Evolutionary conservation across 139 green algal species (phyloP), one percentile per base, ranked within the genome.

Genomic region (Penium margaritaceum): DNA sequence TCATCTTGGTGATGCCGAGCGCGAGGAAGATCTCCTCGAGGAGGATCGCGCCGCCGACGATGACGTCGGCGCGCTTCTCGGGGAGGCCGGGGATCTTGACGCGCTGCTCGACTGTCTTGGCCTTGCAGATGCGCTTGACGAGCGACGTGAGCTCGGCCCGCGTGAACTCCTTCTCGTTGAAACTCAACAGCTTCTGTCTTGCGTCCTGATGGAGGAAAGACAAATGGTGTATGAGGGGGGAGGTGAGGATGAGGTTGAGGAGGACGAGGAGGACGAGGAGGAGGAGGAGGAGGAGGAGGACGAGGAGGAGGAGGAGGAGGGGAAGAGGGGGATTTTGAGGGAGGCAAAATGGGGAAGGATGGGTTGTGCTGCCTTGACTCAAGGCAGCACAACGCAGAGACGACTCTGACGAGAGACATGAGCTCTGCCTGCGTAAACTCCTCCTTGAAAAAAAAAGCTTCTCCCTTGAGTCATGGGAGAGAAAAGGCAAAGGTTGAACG

Each of bases 11-110:
- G 33, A 84, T 72, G 19, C 67, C 33, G 30, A 84, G 67, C 0
- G 63, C 38, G 24, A 41, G 1, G 33, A 84, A 81, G 61, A 84
- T 78, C 66, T 81, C 78, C 47, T 78, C 47, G 41, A 84, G 44
- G 24, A 83, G 76, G 44, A 82, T 67, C 46, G 60, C 74, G 2
- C 78, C 78, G 14, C 63, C 57, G 35, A 82, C 33, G 30, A 84
- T 78, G 34, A 84, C 63, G 44, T 83, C 77, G 0, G 67, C 77
- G 27, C 77, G 58, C 66, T 80, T 79, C 4, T 75, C 55, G 17
- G 70, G 41, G 57, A 83, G 75, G 12, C 77, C 77, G 7, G 77
- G 71, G 35, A 83, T 34, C 70, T 74, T 79, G 14, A 43, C 41
- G 2, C 77, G 64, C 36, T 70, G 15, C 60, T 75, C 54, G 5